Conservation (phyloP, 2,329 filamentous ascomycete species). For the Thielaviopsis punctulata region DNA sequence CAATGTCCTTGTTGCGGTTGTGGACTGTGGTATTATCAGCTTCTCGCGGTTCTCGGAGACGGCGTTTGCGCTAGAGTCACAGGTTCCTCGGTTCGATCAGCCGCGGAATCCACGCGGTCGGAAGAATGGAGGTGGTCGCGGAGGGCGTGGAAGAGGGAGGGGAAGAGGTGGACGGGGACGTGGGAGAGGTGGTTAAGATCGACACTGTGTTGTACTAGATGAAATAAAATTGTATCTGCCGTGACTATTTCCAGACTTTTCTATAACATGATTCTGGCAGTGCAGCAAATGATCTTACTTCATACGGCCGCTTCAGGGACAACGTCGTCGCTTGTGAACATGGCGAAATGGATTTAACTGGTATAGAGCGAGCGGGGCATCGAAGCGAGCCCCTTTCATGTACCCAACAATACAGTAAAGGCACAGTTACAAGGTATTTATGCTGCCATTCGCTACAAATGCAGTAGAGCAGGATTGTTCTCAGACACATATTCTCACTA, state of each 20-base stretch:
- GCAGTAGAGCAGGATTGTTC: background rate
- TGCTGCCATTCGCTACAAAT: background rate
- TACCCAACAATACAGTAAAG: background rate
- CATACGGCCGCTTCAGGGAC: background rate
- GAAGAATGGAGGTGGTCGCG: slow-evolving; percentile 23
- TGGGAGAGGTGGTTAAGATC: background rate
- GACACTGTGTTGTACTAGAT: background rate
- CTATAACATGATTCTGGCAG: too few relatives aligned
- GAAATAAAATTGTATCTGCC: background rate
- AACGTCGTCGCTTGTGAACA: background rate
- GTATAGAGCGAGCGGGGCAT: background rate
- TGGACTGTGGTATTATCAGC: slow-evolving; percentile 79
- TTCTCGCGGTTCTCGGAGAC: slow-evolving; percentile 69
- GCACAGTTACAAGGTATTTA: background rate
- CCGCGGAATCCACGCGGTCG: slow-evolving; percentile 20
- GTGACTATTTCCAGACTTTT: too few relatives aligned
- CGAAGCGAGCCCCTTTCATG: background rate
- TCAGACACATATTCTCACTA: background rate
- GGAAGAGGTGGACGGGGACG: slow-evolving; percentile 20
- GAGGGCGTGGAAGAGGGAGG: slow-evolving; percentile 25
- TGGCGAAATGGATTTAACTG: background rate
- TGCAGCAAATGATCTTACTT: too few relatives aligned
- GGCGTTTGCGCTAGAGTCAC: slow-evolving; percentile 56
- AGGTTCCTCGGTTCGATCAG: slow-evolving; percentile 41
- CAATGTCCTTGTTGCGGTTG: slow-evolving; percentile 71